Evolutionary conservation across 768 basidiomycete genomes (phyloP).

Genomic region (Panellus pusillus): DNA sequence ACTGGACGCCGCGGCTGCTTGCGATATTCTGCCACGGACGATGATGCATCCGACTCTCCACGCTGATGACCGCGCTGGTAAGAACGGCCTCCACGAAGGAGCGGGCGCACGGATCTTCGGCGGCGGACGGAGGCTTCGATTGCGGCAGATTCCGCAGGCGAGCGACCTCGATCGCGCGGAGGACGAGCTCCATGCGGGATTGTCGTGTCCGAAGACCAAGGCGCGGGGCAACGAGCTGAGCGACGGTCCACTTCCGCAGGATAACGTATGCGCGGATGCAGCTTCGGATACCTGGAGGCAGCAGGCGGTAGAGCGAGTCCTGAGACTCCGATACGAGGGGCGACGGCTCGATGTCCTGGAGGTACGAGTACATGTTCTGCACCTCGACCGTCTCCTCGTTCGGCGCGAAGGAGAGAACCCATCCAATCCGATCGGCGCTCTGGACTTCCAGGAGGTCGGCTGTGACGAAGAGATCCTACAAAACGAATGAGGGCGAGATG

Average conservation of each 20-base stretch:
- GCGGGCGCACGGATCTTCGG: constrained; percentile 65
- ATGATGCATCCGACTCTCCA: constrained; percentile 75
- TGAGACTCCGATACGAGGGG: constrained; percentile 71
- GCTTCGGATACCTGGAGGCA: constrained; percentile 74
- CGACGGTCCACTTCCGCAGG: constrained; percentile 77
- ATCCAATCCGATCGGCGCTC: constrained; percentile 74
- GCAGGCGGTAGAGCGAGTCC: constrained; percentile 68
- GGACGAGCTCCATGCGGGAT: constrained; percentile 67
- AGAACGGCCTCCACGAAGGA: constrained; percentile 82
- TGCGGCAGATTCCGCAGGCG: constrained; percentile 57
- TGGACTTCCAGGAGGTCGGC: constrained; percentile 82
- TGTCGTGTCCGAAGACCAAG: constrained; percentile 67
- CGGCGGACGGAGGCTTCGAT: constrained; percentile 32
- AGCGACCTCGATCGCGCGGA: constrained; percentile 74
- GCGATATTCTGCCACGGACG: constrained; percentile 82
- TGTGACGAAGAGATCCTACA: constrained; percentile 74
- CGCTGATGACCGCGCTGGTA: constrained; percentile 72
- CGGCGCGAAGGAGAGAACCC: constrained; percentile 56
- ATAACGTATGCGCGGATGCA: constrained; percentile 76
- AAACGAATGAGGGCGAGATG: neutral
- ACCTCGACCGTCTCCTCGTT: constrained; percentile 71
- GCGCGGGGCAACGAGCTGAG: constrained; percentile 63
- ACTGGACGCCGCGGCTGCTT: constrained; percentile 54
- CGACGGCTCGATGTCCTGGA: constrained; percentile 74
- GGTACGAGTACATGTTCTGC: constrained; percentile 73